Evolutionary conservation across 352 stramenopile species (phyloP), one percentile per base, ranked within the genome.

Genomic region (Pythium myriotylum): DNA sequence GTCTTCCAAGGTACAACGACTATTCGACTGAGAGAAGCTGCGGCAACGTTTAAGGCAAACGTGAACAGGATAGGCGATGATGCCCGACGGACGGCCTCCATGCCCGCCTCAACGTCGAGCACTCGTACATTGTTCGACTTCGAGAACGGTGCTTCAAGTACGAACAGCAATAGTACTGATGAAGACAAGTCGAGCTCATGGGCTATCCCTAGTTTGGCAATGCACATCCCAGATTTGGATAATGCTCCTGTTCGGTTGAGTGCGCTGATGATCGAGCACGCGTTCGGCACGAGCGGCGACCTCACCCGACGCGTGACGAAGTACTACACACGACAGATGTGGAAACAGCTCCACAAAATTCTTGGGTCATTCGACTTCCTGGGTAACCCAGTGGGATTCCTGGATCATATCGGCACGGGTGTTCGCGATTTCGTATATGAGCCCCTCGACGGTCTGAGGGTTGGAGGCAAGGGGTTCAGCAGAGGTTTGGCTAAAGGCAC

Each of bases 371-470:
- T 95, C 46, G 89, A 97, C 67, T 93, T 96, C 27, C 62, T 97
- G 16, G 89, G 88, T 40, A 95, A 95, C 41, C 86, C 86, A 14
- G 88, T 95, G 14, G 87, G 87, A 0, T 91, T 97, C 50, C 68
- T 99, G 48, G 90, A 97, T 24, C 97, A 99, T 62, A 91, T 99
- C 65, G 96, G 96, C 40, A 98, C 90, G 23, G 96, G 95, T 45
- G 93, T 99, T 37, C 81, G 92, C 43, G 92, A 98, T 61, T 98
- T 99, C 61, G 97, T 98, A 46, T 98, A 98, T 65, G 96, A 98
- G 66, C 95, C 96, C 17, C 84, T 98, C 19, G 88, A 98, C 68
- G 92, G 92, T 29, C 73, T 97, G 16, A 95, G 96, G 43, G 85
- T 92, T 23, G 88, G 88, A 19, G 86, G 86, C 8, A 92, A 94